Base-by-base conservation (phyloP, 2,329 filamentous ascomycete species). In the Colletotrichum sp. region DNA sequence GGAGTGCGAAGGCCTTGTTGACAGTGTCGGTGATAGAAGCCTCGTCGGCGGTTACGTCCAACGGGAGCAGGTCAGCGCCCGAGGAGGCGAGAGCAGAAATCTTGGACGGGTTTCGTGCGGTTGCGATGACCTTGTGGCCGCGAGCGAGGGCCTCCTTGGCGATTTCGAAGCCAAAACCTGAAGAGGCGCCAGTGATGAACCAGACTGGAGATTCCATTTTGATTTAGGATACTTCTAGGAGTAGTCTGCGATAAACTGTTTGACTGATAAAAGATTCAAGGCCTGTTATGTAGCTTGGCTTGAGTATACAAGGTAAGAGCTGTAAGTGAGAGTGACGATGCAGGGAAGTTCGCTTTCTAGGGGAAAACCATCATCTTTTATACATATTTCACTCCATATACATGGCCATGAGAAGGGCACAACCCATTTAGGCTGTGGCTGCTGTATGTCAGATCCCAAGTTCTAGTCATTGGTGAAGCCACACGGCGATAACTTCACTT, bases 141-240 rank as follows among this genome's bases (percentile, higher is more conserved):
- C 85, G 84, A 4, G 82, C 79, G 8, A 91, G 84, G 3, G 89
- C 87, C 13, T 83, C 79, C 34, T 84, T 79, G 34, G 86, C 86
- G 32, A 91, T 87, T 8, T 83, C 81, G 7, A 83, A 82, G 8
- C 90, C 90, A 75, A 91, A 88, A 67, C 90, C 89, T 21, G 86
- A 89, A 26, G 88, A 89, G 62, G 86, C 86, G 30, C 88, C 90
- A 13, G 87, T 87, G 79, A 91, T 87, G 82, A 92, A 87, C 89
- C 90, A 91, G 34, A 89, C 85, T 60, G 83, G 84, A 4, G 79
- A 76, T 21, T 70, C 67, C 73, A 76, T 79, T 67, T 18, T 69
- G 52, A 13, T 7, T 32, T n/a, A 15, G 52, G 26, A 13, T 8
- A 4, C n/a, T 52, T 8, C 6, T 2, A 15, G 6, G n/a, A 59